phyloP scores from a whole-genome alignment of 2,329 filamentous ascomycete species.

The Thielaviopsis ethacetica region DNA sequence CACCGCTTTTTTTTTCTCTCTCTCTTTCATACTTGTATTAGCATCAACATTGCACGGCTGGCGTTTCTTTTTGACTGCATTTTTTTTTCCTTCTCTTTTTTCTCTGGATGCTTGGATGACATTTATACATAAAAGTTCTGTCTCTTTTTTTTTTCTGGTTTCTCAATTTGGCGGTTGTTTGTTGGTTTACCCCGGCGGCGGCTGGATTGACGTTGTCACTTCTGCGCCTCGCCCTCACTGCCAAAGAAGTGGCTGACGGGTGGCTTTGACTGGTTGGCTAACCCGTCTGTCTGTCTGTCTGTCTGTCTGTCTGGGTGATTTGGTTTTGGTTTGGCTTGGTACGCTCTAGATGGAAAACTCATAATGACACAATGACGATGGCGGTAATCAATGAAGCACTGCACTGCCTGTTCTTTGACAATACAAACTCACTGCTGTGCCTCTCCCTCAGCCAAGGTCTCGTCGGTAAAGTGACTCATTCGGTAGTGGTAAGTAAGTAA shows the following conservation, averaged over 20 bases:
- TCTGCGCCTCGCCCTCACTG: background rate
- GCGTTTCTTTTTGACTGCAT: background rate
- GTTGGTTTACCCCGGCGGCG: background rate
- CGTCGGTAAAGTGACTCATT: background rate
- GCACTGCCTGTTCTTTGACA: too few species aligned
- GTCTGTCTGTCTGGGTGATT: too few species aligned
- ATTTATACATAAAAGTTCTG: background rate
- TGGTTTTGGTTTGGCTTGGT: too few species aligned
- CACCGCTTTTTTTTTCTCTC: background rate
- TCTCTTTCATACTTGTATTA: background rate
- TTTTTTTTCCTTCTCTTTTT: background rate
- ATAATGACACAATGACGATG: too few species aligned
- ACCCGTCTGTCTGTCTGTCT: too few species aligned
- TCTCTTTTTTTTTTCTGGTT: background rate
- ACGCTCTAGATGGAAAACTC: too few species aligned
- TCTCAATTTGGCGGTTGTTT: background rate
- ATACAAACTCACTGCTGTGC: background rate
- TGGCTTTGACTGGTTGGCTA: too few species aligned
- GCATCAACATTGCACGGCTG: background rate
- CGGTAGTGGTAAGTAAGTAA: too few species aligned
- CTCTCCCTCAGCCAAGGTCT: background rate
- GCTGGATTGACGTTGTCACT: constrained; percentile 21
- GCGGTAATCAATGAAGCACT: too few species aligned
- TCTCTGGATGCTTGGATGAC: background rate
- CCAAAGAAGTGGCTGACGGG: too few species aligned